These are phyloP conservation scores for Pyricularia pennisetigena DNA, from an alignment of 2,329 filamentous ascomycete genomes.

Conservation along the genomic window DNA sequence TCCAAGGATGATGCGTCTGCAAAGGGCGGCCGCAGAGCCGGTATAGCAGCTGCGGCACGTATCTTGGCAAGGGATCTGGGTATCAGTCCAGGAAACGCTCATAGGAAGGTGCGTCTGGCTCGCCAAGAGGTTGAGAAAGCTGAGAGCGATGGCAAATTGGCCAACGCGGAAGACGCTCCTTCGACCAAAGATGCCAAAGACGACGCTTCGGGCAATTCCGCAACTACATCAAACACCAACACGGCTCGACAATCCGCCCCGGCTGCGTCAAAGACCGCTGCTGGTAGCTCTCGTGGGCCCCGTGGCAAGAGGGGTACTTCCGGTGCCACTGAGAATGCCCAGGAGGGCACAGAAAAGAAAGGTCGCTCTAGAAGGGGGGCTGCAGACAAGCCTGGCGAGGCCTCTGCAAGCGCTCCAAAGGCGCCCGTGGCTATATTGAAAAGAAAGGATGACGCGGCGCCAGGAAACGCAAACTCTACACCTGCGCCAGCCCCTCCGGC, in stretches of 20 bases:
- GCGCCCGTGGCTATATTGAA: conserved; percentile 26
- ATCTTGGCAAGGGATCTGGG: conserved; percentile 58
- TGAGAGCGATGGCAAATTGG: conserved; percentile 33
- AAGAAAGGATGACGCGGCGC: conserved; percentile 20
- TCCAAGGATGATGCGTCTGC: conserved; percentile 23
- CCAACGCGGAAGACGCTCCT: conserved; percentile 11
- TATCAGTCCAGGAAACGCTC: conserved; percentile 51
- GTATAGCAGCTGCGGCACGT: conserved; percentile 53
- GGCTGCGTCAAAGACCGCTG: conserved; percentile 18
- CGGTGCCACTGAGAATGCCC: conserved; percentile 8
- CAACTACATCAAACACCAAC: neutral
- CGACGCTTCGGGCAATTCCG: neutral
- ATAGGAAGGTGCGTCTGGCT: conserved; percentile 37
- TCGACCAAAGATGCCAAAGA: conserved; percentile 3
- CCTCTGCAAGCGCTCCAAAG: conserved; percentile 16
- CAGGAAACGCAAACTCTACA: neutral
- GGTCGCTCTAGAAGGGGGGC: conserved; percentile 7
- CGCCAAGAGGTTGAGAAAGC: conserved; percentile 49
- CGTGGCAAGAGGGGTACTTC: conserved; percentile 12
- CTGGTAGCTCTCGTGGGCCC: conserved; percentile 9
- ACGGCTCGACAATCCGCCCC: conserved; percentile 11
- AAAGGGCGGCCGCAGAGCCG: conserved; percentile 44
- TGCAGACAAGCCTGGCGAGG: conserved; percentile 12
- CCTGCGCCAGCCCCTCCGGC: neutral
- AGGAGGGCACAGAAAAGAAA: conserved; percentile 15